Percentiles rank a stretch among this genome's conserved stretches.
phyloP scores from a whole-genome alignment of 2,329 filamentous ascomycete species.

The Neofusicoccum umdonicola region DNA sequence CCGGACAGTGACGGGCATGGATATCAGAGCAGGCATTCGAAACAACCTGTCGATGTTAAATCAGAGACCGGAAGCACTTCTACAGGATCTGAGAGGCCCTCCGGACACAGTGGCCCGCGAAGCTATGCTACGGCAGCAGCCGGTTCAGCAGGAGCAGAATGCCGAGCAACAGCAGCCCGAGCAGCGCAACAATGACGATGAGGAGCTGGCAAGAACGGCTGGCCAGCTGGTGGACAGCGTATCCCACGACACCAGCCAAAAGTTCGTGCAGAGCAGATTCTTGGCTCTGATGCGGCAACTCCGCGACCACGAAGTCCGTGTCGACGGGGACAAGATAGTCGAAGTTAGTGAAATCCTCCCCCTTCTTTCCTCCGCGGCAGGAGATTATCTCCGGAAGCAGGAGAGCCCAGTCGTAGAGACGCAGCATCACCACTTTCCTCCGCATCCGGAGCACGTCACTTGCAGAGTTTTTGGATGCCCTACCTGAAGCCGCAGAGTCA shows the following conservation, averaged over 20 bases:
- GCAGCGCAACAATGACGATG: slow-evolving; percentile 47
- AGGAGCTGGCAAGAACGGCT: slow-evolving; percentile 71
- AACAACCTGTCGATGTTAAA: background rate
- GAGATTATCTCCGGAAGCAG: background rate
- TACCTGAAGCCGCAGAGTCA: background rate
- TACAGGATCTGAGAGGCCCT: background rate
- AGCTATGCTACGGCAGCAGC: background rate
- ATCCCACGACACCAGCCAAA: slow-evolving; percentile 64
- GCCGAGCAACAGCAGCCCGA: slow-evolving; percentile 19
- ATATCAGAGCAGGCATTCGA: background rate
- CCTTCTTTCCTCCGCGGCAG: slow-evolving; percentile 2
- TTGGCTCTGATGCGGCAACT: slow-evolving; percentile 73
- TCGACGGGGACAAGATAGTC: slow-evolving; percentile 69
- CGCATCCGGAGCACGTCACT: slow-evolving; percentile 3
- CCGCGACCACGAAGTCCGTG: slow-evolving; percentile 67
- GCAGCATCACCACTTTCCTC: slow-evolving; percentile 5
- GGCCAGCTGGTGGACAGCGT: slow-evolving; percentile 68
- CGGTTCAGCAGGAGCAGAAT: background rate
- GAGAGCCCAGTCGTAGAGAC: background rate
- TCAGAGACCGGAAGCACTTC: background rate
- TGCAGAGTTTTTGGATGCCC: slow-evolving; percentile 16
- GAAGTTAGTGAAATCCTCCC: slow-evolving; percentile 39
- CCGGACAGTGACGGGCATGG: background rate
- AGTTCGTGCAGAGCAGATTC: slow-evolving; percentile 78
- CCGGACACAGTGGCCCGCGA: background rate